A percentile compares a stretch with the other conserved stretches of the same genome.
Conservation (phyloP, 1,139 yeast genomes). For the Geotrichum candidum region DNA sequence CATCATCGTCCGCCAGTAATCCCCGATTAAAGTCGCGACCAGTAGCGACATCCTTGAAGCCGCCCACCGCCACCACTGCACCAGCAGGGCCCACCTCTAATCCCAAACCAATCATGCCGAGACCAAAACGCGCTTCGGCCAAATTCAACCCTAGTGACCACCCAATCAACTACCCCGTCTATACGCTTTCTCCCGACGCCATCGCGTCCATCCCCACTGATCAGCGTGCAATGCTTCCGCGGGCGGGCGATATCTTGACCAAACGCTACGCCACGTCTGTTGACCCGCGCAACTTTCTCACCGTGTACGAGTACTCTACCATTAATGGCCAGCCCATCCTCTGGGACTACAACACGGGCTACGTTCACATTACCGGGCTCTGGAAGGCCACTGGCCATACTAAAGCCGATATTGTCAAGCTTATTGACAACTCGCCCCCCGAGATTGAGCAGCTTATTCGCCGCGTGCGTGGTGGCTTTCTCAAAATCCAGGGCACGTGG, state of each 20-base stretch:
- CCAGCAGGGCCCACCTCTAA: not conserved
- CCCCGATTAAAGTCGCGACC: not conserved
- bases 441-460: constrained; percentile 60
- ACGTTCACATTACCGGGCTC: constrained; percentile 81
- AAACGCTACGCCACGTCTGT: constrained; percentile 68
- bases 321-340: constrained; percentile 63
- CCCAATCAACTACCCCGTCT: constrained; percentile 26
- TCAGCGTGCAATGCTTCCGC: constrained; percentile 32
- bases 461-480: constrained; percentile 83
- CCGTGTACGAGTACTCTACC: constrained; percentile 62
- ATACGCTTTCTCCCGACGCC: constrained; percentile 23
- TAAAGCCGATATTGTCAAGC: constrained; percentile 73
- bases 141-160: constrained; percentile 20
- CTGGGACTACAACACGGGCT: constrained; percentile 87
- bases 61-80: not conserved
- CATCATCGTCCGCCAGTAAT: not conserved
- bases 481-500: constrained; percentile 96
- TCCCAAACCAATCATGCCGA: not conserved
- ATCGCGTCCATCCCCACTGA: constrained; percentile 38
- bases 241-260: constrained; percentile 38
- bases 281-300: constrained; percentile 53
- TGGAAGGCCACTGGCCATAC: constrained; percentile 78
- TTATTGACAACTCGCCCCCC: constrained; percentile 55
- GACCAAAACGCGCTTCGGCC: constrained; percentile 5
- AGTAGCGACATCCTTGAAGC: not conserved